A percentile compares a stretch with the other conserved stretches of the same genome.
These are phyloP conservation scores for Parathielavia hyrcaniae DNA, from an alignment of 495 filamentous ascomycete species.

Conservation along the genomic window DNA sequence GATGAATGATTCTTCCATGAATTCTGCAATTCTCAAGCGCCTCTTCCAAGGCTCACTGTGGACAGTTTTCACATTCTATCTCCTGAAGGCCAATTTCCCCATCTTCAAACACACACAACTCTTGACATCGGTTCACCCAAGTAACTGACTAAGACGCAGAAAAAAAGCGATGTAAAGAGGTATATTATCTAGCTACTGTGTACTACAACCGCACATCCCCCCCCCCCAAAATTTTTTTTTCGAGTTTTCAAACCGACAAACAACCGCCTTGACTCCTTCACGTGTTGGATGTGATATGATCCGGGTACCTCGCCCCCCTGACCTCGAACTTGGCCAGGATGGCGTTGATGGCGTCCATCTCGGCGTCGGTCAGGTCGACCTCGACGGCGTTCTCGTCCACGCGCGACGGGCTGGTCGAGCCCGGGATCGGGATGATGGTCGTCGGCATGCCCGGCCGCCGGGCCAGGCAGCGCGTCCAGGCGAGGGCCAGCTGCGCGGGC, in stretches of 20 bases:
- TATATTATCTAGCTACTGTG: background rate
- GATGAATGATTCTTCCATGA: slow-evolving; percentile 48
- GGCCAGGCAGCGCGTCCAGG: slow-evolving; percentile 56
- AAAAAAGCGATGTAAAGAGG: background rate
- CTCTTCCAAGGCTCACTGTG: slow-evolving; percentile 22
- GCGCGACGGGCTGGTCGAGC: slow-evolving; percentile 48
- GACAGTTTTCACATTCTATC: slow-evolving; percentile 34
- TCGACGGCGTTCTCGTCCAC: slow-evolving; percentile 46
- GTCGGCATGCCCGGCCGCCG: slow-evolving; percentile 55
- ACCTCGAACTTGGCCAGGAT: slow-evolving; percentile 40
- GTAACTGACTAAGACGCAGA: background rate
- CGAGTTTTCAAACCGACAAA: background rate
- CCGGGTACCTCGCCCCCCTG: slow-evolving; percentile 40
- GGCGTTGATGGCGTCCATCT: slow-evolving; percentile 47
- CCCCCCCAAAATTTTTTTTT: background rate
- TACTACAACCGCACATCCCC: background rate
- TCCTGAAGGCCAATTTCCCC: slow-evolving; percentile 7
- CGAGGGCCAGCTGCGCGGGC: slow-evolving; percentile 69
- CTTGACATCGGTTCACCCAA: background rate
- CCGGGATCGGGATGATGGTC: slow-evolving; percentile 78
- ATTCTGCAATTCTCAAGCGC: slow-evolving; percentile 53
- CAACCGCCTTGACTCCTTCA: slow-evolving; percentile 17
- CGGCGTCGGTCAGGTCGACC: slow-evolving; percentile 43
- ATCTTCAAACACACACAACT: background rate
- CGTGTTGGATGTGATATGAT: slow-evolving; percentile 28